phyloP scores from a whole-genome alignment of 208 protist species.

The Crithidia fasciculata region DNA sequence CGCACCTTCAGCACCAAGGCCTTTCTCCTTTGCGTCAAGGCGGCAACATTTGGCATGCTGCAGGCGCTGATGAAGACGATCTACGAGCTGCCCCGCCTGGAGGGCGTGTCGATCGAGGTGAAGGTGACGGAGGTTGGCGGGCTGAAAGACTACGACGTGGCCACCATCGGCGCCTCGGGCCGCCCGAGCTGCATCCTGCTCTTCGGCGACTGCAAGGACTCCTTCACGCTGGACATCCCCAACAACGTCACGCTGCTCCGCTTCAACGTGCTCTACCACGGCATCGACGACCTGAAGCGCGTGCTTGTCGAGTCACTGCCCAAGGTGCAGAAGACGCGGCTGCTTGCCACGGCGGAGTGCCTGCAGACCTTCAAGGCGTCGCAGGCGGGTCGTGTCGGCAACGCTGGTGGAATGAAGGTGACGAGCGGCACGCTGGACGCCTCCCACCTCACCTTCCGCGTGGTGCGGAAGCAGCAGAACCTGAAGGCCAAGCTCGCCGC shows the following conservation, averaged over 20 bases:
- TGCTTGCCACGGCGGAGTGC: conserved; percentile 76
- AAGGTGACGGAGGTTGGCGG: conserved; percentile 81
- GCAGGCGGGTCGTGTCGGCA: conserved; percentile 80
- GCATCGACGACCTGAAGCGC: conserved; percentile 85
- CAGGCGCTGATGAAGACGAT: conserved; percentile 89
- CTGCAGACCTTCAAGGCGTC: conserved; percentile 86
- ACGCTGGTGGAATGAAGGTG: conserved; percentile 86
- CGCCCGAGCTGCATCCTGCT: conserved; percentile 83
- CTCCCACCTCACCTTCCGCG: conserved; percentile 64
- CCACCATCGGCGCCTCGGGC: conserved; percentile 55
- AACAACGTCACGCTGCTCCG: conserved; percentile 71
- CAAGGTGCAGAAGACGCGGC: conserved; percentile 67
- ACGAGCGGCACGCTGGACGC: conserved; percentile 78
- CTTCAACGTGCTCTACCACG: conserved; percentile 90
- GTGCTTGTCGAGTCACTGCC: conserved; percentile 74
- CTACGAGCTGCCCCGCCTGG: conserved; percentile 83
- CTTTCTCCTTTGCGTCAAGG: conserved; percentile 79
- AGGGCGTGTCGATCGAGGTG: conserved; percentile 78
- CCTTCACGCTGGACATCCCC: conserved; percentile 68
- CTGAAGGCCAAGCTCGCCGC: conserved; percentile 24
- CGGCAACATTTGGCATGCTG: conserved; percentile 90
- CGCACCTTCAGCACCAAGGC: conserved; percentile 71
- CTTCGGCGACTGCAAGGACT: conserved; percentile 81
- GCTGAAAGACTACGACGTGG: conserved; percentile 72
- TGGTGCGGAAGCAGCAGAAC: conserved; percentile 57